Base-by-base conservation (phyloP, 2,329 filamentous ascomycete genomes). In the Phoma sp. region DNA sequence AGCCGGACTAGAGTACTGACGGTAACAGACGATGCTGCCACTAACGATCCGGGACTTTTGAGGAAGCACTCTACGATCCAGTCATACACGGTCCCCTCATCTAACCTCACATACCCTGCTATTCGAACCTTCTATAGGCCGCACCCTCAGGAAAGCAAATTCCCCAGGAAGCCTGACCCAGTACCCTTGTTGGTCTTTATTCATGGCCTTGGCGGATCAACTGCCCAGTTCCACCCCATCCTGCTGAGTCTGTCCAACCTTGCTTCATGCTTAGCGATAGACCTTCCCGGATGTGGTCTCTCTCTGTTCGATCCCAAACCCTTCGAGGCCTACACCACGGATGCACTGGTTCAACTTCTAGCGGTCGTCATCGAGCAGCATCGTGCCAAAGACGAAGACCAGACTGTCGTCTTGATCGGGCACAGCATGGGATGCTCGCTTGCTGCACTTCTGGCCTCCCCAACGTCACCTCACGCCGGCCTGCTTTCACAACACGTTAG, bases 391-490 rank as follows among this genome's bases (percentile, higher is more conserved):
- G 80, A 85, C 32, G 78, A 81, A 17, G 80, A 79, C 1, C 92
- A 96, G 73, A 84, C 86, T 3, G 84, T 96, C 13, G 83, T 97
- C 19, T 75, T 97, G 27, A 85, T 98, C 55, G 92, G 88, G 1
- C 95, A 99, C 70, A 96, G 92, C 72, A 89, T 97, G 85, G 95
- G 95, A 6, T 92, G 90, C 55, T 90, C 90, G 3, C 79, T 97
- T 19, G 86, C 88, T 6, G 88, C 90, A 24, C 78, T 88, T 15
- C 79, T 98, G 46, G 88, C 91, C 9, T 87, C 85, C 0, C 78
- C 81, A 2, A 76, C 82, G 60, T 85, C 82, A 2, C 75, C 82
- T 1, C 78, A 86, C 55, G 78, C 75, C 21, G 79, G 80, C 24
- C 72, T 78, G 1, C 67, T 91, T n/a, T 80, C 84, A 29, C 75